Conservation (phyloP, 1,284 basidiomycete species). For the Wolfiporia cocos region DNA sequence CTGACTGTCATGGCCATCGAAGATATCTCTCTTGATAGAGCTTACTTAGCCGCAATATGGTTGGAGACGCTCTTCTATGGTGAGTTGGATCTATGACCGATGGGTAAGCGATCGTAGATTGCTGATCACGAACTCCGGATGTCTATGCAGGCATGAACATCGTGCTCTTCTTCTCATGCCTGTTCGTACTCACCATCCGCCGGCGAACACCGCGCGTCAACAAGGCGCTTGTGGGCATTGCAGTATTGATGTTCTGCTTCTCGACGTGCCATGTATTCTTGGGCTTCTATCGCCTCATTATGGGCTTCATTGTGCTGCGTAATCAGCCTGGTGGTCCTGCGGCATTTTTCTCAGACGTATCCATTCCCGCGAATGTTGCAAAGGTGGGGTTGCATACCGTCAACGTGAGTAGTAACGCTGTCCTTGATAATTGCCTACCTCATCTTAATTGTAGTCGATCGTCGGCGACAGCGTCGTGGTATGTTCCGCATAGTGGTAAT, state of each 20-base stretch:
- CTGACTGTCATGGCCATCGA: slow-evolving; percentile 13
- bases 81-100: slow-evolving; percentile 9
- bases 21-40: slow-evolving; percentile 27
- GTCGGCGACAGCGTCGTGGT: slow-evolving; percentile 32
- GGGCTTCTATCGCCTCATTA: slow-evolving; percentile 32
- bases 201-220: slow-evolving; percentile 24
- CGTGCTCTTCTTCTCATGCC: slow-evolving; percentile 28
- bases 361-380: slow-evolving; percentile 31
- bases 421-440: neutral
- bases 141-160: slow-evolving; percentile 32
- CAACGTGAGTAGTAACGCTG: slow-evolving; percentile 18
- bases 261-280: slow-evolving; percentile 32
- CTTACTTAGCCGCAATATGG: slow-evolving; percentile 31
- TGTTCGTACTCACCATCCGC: slow-evolving; percentile 27
- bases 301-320: slow-evolving; percentile 31
- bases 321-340: slow-evolving; percentile 28
- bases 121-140: neutral
- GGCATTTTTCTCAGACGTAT: slow-evolving; percentile 33
- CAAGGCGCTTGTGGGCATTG: slow-evolving; percentile 26
- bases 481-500: no score
- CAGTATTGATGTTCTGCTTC: slow-evolving; percentile 30
- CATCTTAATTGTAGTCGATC: slow-evolving; percentile 19
- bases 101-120: neutral
- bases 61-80: slow-evolving; percentile 32
- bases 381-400: slow-evolving; percentile 34